phyloP scores from a whole-genome alignment of 768 basidiomycete genomes.

The Termitomyces sp. region DNA sequence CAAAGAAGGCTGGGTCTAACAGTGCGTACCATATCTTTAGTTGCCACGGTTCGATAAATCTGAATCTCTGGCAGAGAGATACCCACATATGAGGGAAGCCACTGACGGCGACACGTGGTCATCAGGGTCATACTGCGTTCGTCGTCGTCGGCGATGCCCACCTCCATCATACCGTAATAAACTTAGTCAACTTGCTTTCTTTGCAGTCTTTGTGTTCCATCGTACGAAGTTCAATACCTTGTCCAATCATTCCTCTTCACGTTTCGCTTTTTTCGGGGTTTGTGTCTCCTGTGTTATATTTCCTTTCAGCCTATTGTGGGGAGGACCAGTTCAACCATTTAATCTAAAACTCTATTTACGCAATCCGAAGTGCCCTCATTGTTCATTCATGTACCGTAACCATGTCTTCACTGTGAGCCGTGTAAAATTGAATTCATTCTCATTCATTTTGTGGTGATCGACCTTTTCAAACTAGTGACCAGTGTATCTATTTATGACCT shows the following conservation, averaged over 20 bases:
- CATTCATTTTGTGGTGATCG: neutral
- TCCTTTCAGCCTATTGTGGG: conserved; percentile 1
- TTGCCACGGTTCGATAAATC: conserved; percentile 47
- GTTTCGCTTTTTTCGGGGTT: conserved; percentile 1
- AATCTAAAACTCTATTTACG: conserved; percentile 5
- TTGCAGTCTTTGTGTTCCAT: neutral
- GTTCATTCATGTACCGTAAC: neutral
- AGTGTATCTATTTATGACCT: neutral
- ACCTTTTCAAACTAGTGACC: neutral
- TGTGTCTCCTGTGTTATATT: conserved; percentile 5
- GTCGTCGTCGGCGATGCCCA: conserved; percentile 6
- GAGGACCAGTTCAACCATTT: conserved; percentile 3
- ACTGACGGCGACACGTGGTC: conserved; percentile 14
- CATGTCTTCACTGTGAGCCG: neutral
- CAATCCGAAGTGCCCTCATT: neutral
- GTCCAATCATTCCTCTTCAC: neutral
- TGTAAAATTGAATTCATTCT: conserved; percentile 3
- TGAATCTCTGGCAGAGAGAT: conserved; percentile 25
- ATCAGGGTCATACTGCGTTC: conserved; percentile 9
- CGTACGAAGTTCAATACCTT: conserved; percentile 1
- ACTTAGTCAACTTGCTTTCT: conserved; percentile 9
- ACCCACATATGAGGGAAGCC: conserved; percentile 13
- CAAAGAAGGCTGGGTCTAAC: conserved; percentile 71
- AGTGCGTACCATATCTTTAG: conserved; percentile 32
- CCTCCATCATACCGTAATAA: conserved; percentile 5